Evolutionary conservation across 2,329 filamentous ascomycete genomes (phyloP), one percentile per base, ranked within the genome.

Genomic region (Pochonia chlamydosporia): DNA sequence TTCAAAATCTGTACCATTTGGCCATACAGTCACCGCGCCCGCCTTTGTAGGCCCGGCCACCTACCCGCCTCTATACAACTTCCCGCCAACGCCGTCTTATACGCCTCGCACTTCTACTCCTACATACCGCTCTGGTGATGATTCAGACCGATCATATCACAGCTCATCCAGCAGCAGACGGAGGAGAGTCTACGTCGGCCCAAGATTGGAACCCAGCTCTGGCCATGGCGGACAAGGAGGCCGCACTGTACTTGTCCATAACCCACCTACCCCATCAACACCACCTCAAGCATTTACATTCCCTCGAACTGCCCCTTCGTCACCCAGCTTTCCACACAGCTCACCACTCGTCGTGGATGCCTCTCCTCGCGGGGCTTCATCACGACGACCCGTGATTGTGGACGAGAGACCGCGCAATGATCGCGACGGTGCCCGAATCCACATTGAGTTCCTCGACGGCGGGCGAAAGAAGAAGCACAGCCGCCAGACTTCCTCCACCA

Each of bases 191-290:
- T 73, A 67, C 56, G 54, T 65, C 62, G 68, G 61, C 44, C 59
- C 63, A 24, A 66, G 61, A 54, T 55, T 66, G 40, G 63, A 68
- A 43, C 44, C 64, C 46, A 39, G 31, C 31, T 43, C 64, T 5
- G 59, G 61, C 52, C 63, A 59, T 49, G 60, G 59, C 31, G 56
- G 61, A 45, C 56, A 58, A 41, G 51, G 64, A 43, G 72, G 76
- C 51, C 69, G 72, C 47, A 63, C 71, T 45, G 54, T 72, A 46
- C 63, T 77, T 47, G 64, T 72, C 44, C 68, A 75, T 49, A 64
- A 63, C 52, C 71, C 71, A 3, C 67, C 72, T 11, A 70, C 68
- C 8, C 68, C 73, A 30, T 66, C 69, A 47, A 73, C 72, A 24
- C 70, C 74, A 23, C 71, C 74, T n/a, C 70, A 67, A 51, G 56